Evolutionary conservation across 2,329 filamentous ascomycete species (phyloP).

Genomic region (Neopestalotiopsis sp.): DNA sequence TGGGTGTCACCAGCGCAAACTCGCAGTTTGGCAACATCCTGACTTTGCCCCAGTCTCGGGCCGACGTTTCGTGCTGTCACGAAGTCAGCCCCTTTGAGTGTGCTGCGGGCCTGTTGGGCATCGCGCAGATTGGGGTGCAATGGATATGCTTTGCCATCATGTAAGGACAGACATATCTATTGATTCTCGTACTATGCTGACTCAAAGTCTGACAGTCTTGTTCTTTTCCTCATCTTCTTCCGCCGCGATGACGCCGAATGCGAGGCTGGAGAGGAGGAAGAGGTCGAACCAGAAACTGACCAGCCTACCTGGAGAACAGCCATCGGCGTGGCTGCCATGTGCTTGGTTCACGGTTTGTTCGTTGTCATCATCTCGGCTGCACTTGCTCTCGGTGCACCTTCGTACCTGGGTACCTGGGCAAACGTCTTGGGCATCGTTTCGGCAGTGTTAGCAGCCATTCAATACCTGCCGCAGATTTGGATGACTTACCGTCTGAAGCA

Average conservation of each 20-base stretch:
- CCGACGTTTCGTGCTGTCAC: conserved; percentile 85
- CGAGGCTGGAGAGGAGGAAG: conserved; percentile 52
- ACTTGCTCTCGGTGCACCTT: conserved; percentile 67
- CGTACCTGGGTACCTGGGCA: conserved; percentile 77
- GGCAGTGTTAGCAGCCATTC: conserved; percentile 78
- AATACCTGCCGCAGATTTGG: conserved; percentile 95
- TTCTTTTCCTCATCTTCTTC: conserved; percentile 96
- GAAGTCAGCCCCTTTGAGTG: conserved; percentile 84
- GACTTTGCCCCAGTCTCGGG: conserved; percentile 79
- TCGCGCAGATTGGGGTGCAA: conserved; percentile 89
- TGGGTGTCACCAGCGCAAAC: conserved; percentile 90
- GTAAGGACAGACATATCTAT: conserved; percentile 55
- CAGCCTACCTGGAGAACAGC: conserved; percentile 79
- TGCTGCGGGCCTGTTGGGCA: conserved; percentile 82
- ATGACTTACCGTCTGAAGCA: conserved; percentile 86
- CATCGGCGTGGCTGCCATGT: conserved; percentile 73
- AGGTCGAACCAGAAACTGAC: conserved; percentile 46
- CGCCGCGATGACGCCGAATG: conserved; percentile 64
- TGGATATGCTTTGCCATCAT: conserved; percentile 92
- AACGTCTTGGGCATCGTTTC: conserved; percentile 83
- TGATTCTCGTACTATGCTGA: background rate
- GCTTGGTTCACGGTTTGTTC: conserved; percentile 76
- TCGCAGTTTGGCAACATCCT: conserved; percentile 93
- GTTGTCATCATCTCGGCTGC: conserved; percentile 72
- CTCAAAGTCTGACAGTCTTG: conserved; percentile 64